These are phyloP conservation scores for Polychaeton citri DNA, from an alignment of 2,329 filamentous ascomycete genomes.

Conservation along the genomic window DNA sequence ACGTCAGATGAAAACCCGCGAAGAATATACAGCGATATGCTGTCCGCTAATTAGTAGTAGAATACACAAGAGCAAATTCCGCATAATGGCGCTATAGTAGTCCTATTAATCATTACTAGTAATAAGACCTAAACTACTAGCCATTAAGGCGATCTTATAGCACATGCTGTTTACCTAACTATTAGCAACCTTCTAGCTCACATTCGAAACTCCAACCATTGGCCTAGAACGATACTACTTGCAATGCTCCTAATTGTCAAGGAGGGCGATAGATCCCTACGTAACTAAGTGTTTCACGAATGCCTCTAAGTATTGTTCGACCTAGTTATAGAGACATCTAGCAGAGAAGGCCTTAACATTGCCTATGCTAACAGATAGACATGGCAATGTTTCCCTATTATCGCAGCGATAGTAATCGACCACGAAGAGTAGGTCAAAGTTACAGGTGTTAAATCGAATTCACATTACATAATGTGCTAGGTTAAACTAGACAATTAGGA, in stretches of 20 bases:
- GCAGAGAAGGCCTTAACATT: neutral
- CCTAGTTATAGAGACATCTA: neutral
- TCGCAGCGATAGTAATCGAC: neutral
- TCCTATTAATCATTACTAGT: neutral
- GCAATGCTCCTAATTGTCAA: neutral
- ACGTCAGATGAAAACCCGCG: no score
- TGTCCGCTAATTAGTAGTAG: no score
- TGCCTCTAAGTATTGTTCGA: neutral
- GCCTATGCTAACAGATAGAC: neutral
- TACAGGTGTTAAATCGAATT: neutral
- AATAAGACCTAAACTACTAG: neutral
- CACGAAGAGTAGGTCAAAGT: neutral
- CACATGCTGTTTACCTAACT: neutral
- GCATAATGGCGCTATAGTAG: no score
- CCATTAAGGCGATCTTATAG: neutral
- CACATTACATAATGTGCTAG: neutral
- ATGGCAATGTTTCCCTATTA: neutral
- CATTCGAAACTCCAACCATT: neutral
- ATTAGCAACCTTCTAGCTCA: neutral
- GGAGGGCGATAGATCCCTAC: neutral
- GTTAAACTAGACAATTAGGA: neutral
- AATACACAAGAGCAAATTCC: no score
- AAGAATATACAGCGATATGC: no score
- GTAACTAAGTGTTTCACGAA: neutral
- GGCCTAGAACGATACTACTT: neutral